Base-by-base conservation (phyloP, 371 early-diverging fungal species). In the Mortierella polycephala region DNA sequence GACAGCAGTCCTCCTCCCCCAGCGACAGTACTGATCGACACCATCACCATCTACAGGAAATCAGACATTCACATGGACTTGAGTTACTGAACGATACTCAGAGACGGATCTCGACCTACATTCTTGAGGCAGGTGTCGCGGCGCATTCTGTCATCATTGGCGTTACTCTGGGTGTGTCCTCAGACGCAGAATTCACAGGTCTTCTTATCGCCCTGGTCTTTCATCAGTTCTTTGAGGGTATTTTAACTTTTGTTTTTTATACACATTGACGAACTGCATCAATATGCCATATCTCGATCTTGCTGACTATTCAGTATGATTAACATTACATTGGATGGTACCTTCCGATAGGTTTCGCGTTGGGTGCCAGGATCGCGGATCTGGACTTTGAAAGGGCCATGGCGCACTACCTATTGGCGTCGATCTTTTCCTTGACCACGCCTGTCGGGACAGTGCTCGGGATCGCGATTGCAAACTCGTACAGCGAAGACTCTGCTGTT, bases 81-180 rank as follows among this genome's bases (percentile, higher is more conserved):
- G 60, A 61, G 30, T 20, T 73, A 4, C 58, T 63, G n/a, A 54
- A 59, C 30, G 51, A 54, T 16, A 58, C 67, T 7, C 67, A 73
- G 40, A 51, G 63, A 14, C 41, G 50, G 30, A 67, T 73, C 18
- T 73, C 74, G n/a, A 76, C 85, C 14, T 83, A 76, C 60, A 84
- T 96, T 40, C 85, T 97, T 10, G 98, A 97, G 75, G 71, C 90
- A 7, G 95, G 96, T 58, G 92, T 97, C 50, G 88, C 92, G 8
- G 81, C 92, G 53, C 98, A 97, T 79, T 96, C 96, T 0, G 82
- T 96, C 57, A 87, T 96, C 56, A 90, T 97, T 62, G 98, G 98
- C 3, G 63, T 96, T 42, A 85, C 94, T 1, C 83, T 97, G 12
- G 93, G 94, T 0, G 88, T 89, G 18, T 81, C 93, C 1, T 81